Evolutionary conservation across 2,329 filamentous ascomycete species (phyloP), one percentile per base, ranked within the genome.

Genomic region (Pezicula carpinea): DNA sequence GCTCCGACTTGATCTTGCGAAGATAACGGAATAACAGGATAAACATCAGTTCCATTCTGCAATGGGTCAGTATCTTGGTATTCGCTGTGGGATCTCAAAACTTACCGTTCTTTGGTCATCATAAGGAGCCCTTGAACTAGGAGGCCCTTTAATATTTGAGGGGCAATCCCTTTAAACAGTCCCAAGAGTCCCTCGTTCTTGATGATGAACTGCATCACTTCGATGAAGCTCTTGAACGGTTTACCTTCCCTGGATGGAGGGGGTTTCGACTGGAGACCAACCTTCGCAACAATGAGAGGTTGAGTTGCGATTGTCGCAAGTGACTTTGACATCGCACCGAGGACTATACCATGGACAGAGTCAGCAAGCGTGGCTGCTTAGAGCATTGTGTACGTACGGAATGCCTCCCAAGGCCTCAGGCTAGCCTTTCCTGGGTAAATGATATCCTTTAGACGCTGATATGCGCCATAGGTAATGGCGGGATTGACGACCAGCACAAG

Each of bases 51-150:
- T 97, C 93, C 68, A 97, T 88, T 57, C 88, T 89, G 49, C 43
- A 15, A 2, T 8, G 23, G 18, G 39, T 50, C 39, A 55, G 54
- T 19, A 43, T 39, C 3, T 40, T 19, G 19, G 38, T 33, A 50
- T 48, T 48, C 31, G 15, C 38, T 33, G 38, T 47, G 51, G 44
- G 8, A 41, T 21, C 39, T 38, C 21, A 8, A 35, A 38, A 44
- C 75, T 56, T 75, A 90, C 87, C 90, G 80, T 70, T 99, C 93
- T 71, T 99, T 99, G 40, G 90, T 93, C 90, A 96, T 99, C 93
- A 99, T 99, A 33, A 99, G 74, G 47, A 99, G 82, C 42, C 93
- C 93, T 64, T 99, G 93, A 2, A 99, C 93, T 41, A 99, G 66
- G 44, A 99, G 70, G 1, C 93, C 93, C 70, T 99, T 99, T 49